Evolutionary conservation across 176 grass and related monocot genomes (phyloP), one percentile per base, ranked within the genome.

Genomic region (Avena insularis): DNA sequence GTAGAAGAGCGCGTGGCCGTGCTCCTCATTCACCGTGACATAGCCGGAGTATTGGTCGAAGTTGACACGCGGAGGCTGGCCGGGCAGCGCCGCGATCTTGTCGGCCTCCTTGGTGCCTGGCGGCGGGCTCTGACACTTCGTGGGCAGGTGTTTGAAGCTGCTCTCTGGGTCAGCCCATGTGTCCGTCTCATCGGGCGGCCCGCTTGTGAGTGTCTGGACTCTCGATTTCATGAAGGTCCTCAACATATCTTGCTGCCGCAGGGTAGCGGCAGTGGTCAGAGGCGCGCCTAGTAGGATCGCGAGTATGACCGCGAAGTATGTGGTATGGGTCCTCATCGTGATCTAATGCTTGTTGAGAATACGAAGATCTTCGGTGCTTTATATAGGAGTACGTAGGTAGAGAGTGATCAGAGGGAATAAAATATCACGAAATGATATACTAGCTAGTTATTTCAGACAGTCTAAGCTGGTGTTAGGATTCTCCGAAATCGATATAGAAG

Each of bases 1-100:
- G 84, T 94, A 94, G 85, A 94, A 91, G 71, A 97, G 86, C 45
- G 80, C 92, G 40, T 90, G 84, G 50, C 88, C 92, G 25, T 94
- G 78, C 40, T 80, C 47, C 54, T 83, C 53, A 64, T 90, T 48
- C 0, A 97, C 90, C 1, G 90, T 90, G 47, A 97, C 88, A 21
- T 92, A 92, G 0, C 94, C 92, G 0, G 87, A 33, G 63, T 94
- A 97, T 77, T 97, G 92, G 6, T 53, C 21, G 74, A 97, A 91
- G 82, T 87, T 46, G 29, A 91, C 92, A 59, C 81, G 80, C 36
- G 59, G 46, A 0, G 94, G 92, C 64, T 97, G 92, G n/a, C 94
- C 88, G 5, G 90, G 94, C 80, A 94, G 72, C 55, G 88, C 69
- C 19, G 1, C 9, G 21, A 97, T 87, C 92, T n/a, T 86, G 66